Evolutionary conservation across 192 early-diverging fungal species (phyloP).

Genomic region (Entophlyctis luteolus): DNA sequence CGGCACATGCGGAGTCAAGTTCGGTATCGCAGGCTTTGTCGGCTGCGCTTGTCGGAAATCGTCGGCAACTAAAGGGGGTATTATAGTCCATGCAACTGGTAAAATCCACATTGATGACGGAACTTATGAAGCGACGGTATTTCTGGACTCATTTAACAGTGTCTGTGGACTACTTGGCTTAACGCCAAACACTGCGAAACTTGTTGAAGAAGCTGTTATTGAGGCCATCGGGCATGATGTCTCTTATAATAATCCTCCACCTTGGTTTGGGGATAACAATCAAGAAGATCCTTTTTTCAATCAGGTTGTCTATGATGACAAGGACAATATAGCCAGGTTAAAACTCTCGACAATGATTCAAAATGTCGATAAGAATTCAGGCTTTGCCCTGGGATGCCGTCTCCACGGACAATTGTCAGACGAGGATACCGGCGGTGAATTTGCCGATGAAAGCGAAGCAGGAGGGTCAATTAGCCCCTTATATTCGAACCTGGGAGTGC

Average conservation of each 20-base stretch:
- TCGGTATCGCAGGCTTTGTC: neutral
- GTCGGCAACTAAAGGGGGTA: neutral
- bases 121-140: neutral
- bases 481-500: neutral
- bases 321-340: neutral
- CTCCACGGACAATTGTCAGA: neutral
- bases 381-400: neutral
- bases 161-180: neutral
- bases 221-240: neutral
- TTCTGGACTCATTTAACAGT: conserved; percentile 1
- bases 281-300: neutral
- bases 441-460: neutral
- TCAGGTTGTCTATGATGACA: neutral
- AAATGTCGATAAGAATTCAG: neutral
- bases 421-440: neutral
- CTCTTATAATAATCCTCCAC: neutral
- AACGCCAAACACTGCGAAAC: neutral
- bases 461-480: neutral
- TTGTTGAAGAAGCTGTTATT: conserved; percentile 1
- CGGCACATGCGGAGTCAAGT: conserved; percentile 1
- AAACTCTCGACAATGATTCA: neutral
- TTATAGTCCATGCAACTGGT: neutral
- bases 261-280: neutral
- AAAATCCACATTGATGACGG: conserved; percentile 8
- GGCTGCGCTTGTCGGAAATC: neutral